phyloP scores from a whole-genome alignment of 2,329 filamentous ascomycete species.

The Fusarium sororula region DNA sequence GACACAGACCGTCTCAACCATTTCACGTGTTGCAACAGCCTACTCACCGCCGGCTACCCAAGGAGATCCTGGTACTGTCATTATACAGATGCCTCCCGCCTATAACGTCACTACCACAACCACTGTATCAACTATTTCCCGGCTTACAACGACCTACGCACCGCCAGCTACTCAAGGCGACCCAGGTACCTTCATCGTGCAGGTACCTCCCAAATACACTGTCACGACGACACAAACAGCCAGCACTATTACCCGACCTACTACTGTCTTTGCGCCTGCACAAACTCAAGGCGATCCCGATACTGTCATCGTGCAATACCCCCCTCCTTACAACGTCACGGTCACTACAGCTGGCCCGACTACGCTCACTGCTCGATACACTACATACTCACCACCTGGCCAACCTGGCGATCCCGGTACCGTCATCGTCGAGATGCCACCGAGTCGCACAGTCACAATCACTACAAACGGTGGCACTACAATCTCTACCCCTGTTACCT shows the following conservation, averaged over 20 bases:
- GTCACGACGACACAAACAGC: conserved; percentile 5
- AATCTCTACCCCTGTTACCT: conserved; percentile 16
- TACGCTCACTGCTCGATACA: conserved; percentile 11
- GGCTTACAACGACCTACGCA: neutral
- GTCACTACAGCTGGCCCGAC: conserved; percentile 13
- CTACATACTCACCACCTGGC: conserved; percentile 15
- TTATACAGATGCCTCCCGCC: neutral
- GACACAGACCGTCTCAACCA: neutral
- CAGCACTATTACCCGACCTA: neutral
- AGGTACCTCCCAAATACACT: neutral
- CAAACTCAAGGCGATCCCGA: conserved; percentile 12
- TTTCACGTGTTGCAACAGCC: neutral
- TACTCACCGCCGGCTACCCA: neutral
- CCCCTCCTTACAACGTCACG: conserved; percentile 16
- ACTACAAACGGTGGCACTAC: conserved; percentile 14
- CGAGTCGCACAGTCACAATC: conserved; percentile 15
- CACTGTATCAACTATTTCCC: neutral
- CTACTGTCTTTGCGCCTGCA: neutral
- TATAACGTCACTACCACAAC: conserved; percentile 11
- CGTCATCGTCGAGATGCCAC: conserved; percentile 13
- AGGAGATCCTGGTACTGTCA: conserved; percentile 13
- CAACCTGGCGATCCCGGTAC: conserved; percentile 16
- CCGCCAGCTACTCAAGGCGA: neutral
- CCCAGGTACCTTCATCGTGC: conserved; percentile 1
- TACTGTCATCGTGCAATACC: conserved; percentile 17